These are phyloP conservation scores for Cladobotryum mycophilum DNA, from an alignment of 2,329 filamentous ascomycete species.

Conservation along the genomic window DNA sequence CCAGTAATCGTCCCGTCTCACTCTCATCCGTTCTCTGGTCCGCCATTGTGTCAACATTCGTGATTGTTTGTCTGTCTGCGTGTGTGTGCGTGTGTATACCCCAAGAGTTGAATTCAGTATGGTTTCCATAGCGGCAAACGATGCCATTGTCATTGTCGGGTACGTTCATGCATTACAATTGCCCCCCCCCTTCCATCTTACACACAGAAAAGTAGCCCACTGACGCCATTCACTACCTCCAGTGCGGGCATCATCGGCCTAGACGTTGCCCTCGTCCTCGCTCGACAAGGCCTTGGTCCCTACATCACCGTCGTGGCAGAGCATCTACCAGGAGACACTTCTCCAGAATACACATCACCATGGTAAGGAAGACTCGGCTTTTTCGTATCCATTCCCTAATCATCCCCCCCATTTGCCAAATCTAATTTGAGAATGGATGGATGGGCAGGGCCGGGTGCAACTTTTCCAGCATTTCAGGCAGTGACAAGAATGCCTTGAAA, in stretches of 20 bases:
- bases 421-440: neutral
- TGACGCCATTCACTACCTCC: neutral
- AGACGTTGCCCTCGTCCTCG: slow-evolving; percentile 31
- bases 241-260: slow-evolving; percentile 36
- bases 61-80: neutral
- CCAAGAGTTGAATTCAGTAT: slow-evolving; percentile 1
- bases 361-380: slow-evolving; percentile 23
- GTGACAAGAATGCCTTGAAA: slow-evolving; percentile 33
- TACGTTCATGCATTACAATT: slow-evolving; percentile 4
- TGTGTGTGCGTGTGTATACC: too few species aligned
- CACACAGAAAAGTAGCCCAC: neutral
- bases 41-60: neutral
- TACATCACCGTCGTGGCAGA: slow-evolving; percentile 33
- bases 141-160: slow-evolving; percentile 21
- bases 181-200: neutral
- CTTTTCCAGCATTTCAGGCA: slow-evolving; percentile 38
- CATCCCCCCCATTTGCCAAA: neutral
- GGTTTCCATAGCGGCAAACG: neutral
- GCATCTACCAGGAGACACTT: slow-evolving; percentile 34
- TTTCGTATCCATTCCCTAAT: neutral
- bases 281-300: slow-evolving; percentile 26
- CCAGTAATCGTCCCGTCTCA: too few species aligned
- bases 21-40: too few species aligned
- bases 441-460: slow-evolving; percentile 35
- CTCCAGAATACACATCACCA: slow-evolving; percentile 34